Conservation (phyloP, 345 rosid genomes). For the Eucalyptus curtisii region DNA sequence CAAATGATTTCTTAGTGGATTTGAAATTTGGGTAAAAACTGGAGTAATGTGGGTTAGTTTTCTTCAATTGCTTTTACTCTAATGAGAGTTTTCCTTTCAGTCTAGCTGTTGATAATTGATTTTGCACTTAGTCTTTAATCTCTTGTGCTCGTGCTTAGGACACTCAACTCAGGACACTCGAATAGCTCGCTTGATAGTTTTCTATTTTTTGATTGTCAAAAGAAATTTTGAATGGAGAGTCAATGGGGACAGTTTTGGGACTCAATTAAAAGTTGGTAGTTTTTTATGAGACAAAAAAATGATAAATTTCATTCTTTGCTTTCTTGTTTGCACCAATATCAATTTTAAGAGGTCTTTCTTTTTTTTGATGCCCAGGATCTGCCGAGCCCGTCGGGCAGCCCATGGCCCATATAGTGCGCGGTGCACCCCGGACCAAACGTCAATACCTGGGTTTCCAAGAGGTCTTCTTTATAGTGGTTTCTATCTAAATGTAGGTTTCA, state of each 20-base stretch:
- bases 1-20: neutral
- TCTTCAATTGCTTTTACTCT: accelerated
- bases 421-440: too few species aligned
- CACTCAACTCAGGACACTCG: too few species aligned
- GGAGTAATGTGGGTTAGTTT: neutral
- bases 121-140: neutral
- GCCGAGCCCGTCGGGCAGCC: too few species aligned
- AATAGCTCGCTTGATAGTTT: neutral
- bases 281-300: neutral
- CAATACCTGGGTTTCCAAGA: neutral
- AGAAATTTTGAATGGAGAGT: neutral
- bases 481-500: neutral
- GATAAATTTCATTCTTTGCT: neutral
- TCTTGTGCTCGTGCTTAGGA: neutral
- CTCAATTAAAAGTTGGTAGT: neutral
- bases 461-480: neutral
- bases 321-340: neutral
- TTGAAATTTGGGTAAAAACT: neutral
- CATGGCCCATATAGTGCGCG: too few species aligned
- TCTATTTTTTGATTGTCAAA: neutral
- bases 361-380: too few species aligned
- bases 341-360: too few species aligned
- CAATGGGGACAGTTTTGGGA: neutral
- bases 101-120: neutral
- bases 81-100: neutral